Evolutionary conservation across 306 rosid species (phyloP).

Genomic region (Dryas alaskensis): DNA sequence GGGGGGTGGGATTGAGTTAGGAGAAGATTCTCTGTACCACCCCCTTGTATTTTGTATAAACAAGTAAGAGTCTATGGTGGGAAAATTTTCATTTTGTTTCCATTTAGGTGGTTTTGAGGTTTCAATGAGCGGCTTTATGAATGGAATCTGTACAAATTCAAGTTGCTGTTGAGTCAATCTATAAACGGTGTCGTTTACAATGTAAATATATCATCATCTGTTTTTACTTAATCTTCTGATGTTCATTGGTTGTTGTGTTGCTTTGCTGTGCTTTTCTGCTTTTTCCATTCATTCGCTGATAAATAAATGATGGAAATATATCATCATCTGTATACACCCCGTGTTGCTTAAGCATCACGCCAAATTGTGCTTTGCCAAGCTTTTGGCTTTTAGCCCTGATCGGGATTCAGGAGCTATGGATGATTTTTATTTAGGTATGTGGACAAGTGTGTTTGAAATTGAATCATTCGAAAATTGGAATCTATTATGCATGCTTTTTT

Average conservation of each 20-base stretch:
- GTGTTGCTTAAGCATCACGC: background rate
- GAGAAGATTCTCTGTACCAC: constrained; percentile 29
- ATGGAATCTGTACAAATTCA: constrained; percentile 47
- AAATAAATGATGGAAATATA: background rate
- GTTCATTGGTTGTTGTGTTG: background rate
- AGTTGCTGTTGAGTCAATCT: constrained; percentile 32
- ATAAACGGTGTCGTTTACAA: constrained; percentile 7
- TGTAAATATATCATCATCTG: constrained; percentile 8
- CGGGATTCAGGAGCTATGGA: background rate
- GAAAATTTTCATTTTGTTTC: constrained; percentile 22
- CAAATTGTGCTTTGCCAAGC: background rate
- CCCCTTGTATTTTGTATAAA: constrained; percentile 42
- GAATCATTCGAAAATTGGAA: background rate
- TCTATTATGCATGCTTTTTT: background rate
- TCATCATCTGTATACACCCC: too few species aligned
- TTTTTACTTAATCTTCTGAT: background rate
- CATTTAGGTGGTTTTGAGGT: constrained; percentile 32
- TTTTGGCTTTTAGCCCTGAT: background rate
- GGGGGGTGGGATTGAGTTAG: constrained; percentile 32
- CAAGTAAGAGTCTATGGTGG: constrained; percentile 13
- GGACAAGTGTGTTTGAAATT: background rate
- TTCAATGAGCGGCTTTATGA: constrained; percentile 31
- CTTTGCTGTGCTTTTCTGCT: background rate
- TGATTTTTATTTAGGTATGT: background rate
- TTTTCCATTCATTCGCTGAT: too few species aligned